phyloP scores from a whole-genome alignment of 306 rosid species.

The Calophaca sinica region DNA sequence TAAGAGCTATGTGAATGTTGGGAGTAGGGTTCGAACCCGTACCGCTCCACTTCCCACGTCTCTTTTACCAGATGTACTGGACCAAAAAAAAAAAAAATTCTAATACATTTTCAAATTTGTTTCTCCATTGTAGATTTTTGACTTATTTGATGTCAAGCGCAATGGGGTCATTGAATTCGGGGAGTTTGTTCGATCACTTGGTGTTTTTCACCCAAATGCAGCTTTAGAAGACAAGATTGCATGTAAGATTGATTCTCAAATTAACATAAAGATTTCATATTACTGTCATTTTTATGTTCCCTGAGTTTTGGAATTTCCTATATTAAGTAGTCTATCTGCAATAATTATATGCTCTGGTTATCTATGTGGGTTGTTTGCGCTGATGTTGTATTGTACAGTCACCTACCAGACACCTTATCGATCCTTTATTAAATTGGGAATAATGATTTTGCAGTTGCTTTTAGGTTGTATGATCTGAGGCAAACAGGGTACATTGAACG shows the following conservation, averaged over 20 bases:
- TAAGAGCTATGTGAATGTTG: too few species aligned
- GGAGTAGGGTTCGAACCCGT: too few species aligned
- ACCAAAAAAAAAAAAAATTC: too few species aligned
- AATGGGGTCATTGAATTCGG: constrained; percentile 90
- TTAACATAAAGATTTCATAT: neutral
- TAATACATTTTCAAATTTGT: neutral
- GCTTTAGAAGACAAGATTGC: constrained; percentile 70
- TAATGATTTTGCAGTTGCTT: constrained; percentile 80
- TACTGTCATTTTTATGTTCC: neutral
- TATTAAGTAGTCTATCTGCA: constrained; percentile 12
- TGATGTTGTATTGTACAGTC: neutral
- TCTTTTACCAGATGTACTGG: too few species aligned
- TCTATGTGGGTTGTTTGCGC: constrained; percentile 10
- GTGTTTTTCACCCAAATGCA: constrained; percentile 83
- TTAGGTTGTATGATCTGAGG: constrained; percentile 80
- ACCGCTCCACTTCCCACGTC: too few species aligned
- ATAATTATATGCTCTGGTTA: neutral
- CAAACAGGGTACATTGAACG: constrained; percentile 84
- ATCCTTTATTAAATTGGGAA: constrained; percentile 39
- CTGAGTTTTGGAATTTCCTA: constrained; percentile 8
- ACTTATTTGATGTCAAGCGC: constrained; percentile 77
- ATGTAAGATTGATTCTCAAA: constrained; percentile 57
- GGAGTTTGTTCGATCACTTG: constrained; percentile 83
- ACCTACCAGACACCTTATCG: constrained; percentile 4
- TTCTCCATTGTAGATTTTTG: constrained; percentile 64